Conservation (phyloP, 306 rosid species). For the Prunus padus region DNA sequence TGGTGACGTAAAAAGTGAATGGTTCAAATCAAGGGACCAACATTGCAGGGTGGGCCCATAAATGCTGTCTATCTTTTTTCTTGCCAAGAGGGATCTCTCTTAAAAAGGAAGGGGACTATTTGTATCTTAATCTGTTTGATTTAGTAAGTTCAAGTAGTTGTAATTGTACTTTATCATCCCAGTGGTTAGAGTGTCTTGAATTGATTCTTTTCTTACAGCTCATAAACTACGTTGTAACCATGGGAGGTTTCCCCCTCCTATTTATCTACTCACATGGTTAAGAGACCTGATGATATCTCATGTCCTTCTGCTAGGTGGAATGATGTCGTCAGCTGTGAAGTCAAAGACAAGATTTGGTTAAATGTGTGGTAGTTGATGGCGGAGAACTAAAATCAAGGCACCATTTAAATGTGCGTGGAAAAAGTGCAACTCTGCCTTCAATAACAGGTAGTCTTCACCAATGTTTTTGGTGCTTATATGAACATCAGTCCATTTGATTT, state of each 20-base stretch:
- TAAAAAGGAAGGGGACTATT: neutral
- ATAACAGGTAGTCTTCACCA: slow-evolving; percentile 63
- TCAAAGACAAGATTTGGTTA: slow-evolving; percentile 77
- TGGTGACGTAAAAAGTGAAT: neutral
- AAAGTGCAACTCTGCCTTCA: slow-evolving; percentile 96
- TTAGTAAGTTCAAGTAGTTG: neutral
- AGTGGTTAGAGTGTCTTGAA: neutral
- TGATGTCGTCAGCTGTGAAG: slow-evolving; percentile 89
- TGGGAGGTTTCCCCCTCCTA: neutral
- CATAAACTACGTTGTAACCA: neutral
- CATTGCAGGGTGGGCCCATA: neutral
- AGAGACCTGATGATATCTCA: slow-evolving; percentile 18
- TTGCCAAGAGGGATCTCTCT: neutral
- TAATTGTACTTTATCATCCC: neutral
- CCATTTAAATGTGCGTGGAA: slow-evolving; percentile 94
- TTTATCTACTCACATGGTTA: neutral
- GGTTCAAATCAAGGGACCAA: neutral
- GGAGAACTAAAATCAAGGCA: slow-evolving; percentile 97
- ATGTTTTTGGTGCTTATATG: neutral
- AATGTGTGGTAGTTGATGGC: slow-evolving; percentile 83
- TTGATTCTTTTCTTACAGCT: neutral
- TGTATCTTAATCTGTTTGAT: neutral
- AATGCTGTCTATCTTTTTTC: neutral
- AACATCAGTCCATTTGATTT: neutral
- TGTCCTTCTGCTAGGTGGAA: slow-evolving; percentile 67